A percentile compares a stretch with the other conserved stretches of the same genome.
Conservation (phyloP, 108 stramenopile genomes). For the Pinguiococcus pyrenoidosus region DNA sequence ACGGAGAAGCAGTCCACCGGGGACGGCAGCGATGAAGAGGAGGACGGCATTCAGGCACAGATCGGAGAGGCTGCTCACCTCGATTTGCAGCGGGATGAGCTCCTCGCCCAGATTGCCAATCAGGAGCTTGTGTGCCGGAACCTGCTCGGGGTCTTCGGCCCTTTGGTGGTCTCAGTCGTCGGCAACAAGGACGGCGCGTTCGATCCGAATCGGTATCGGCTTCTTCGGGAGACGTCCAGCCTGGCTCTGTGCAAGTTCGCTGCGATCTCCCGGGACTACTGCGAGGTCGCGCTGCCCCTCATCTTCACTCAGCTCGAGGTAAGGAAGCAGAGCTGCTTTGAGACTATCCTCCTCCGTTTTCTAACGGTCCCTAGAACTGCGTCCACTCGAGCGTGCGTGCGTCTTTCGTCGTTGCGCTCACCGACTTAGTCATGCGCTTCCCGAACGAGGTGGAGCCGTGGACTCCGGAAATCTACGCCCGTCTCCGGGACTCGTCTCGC, state of each 20-base stretch:
- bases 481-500: constrained; percentile 70
- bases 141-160: constrained; percentile 62
- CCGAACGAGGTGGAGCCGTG: constrained; percentile 97
- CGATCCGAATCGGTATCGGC: constrained; percentile 2
- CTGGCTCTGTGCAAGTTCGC: constrained; percentile 79
- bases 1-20: constrained; percentile 19
- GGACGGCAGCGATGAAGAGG: not conserved
- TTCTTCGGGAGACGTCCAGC: constrained; percentile 63
- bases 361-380: not conserved
- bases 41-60: constrained; percentile 57
- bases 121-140: constrained; percentile 74
- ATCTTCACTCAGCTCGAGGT: constrained; percentile 70
- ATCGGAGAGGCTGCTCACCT: constrained; percentile 53
- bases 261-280: constrained; percentile 74
- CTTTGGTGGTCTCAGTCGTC: constrained; percentile 64
- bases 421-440: constrained; percentile 91
- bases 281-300: constrained; percentile 77
- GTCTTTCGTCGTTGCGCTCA: constrained; percentile 83
- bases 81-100: constrained; percentile 66
- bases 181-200: constrained; percentile 39
- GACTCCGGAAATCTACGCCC: constrained; percentile 73
- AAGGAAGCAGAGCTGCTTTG: not conserved
- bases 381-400: constrained; percentile 55
- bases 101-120: constrained; percentile 66
- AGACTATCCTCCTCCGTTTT: not conserved